Base-by-base conservation (phyloP, 345 rosid species). In the Aquilaria sinensis region DNA sequence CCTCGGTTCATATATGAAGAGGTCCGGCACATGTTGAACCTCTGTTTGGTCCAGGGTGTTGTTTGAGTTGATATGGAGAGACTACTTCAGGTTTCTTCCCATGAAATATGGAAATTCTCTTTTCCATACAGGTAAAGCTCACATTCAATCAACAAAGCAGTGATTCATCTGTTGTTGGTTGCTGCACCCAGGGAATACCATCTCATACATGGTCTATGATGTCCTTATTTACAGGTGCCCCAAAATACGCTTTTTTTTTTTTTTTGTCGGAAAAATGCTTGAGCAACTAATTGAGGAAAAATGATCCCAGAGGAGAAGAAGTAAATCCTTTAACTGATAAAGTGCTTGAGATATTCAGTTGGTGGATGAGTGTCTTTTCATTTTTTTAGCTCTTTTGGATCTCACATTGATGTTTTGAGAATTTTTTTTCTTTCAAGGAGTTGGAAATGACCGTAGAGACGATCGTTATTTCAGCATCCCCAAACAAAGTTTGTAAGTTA, bases 51-150 rank as follows among this genome's bases (percentile, higher is more conserved):
- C 23, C 23, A 92, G 96, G 98, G 98, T 92, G 47, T 48, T 85
- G 78, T 92, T 92, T 62, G 96, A 92, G 67, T 68, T 89, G 81
- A 78, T 89, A 56, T 89, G 98, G 98, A 84, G 98, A 70, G 98
- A 92, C 67, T 89, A 85, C 82, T 92, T 89, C 75, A 81, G 90
- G 69, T 92, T 92, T 75, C 74, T 92, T 58, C 85, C 96, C 0
- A 66, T 87, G 51, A 92, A 85, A 63, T 85, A 78, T 64, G 87
- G 88, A 31, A 87, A 85, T 68, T 80, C 96, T 4, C 51, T 89
- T 64, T 89, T 92, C 63, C 93, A 84, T 47, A 58, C 80, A 73
- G 98, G 98, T 89, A 78, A 77, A 31, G 2, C 54, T 62, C 46
- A n/a, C n/a, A n/a, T n/a, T n/a, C n/a, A n/a, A n/a, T n/a, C n/a